These are phyloP conservation scores for Maudiozyma barnettii DNA, from an alignment of 805 yeast species.

Conservation along the genomic window DNA sequence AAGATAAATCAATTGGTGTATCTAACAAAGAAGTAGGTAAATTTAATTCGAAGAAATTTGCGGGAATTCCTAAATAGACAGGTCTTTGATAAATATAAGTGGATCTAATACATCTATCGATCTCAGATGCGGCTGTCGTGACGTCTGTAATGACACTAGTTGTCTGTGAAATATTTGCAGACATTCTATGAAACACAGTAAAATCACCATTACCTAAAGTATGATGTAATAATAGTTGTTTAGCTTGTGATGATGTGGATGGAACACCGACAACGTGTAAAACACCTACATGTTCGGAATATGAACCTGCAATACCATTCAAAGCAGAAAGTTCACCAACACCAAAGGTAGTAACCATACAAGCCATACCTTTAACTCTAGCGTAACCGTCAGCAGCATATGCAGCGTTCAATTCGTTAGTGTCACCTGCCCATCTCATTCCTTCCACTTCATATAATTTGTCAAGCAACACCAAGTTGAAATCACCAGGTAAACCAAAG, in stretches of 20 bases:
- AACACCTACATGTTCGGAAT: slow-evolving; percentile 79
- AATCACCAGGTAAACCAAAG: slow-evolving; percentile 77
- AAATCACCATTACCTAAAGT: slow-evolving; percentile 70
- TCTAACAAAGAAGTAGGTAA: slow-evolving; percentile 45
- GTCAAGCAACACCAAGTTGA: slow-evolving; percentile 60
- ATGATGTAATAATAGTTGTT: slow-evolving; percentile 56
- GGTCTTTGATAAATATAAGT: slow-evolving; percentile 62
- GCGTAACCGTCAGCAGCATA: slow-evolving; percentile 79
- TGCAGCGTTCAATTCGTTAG: slow-evolving; percentile 82
- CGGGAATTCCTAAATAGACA: slow-evolving; percentile 65
- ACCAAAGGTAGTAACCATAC: slow-evolving; percentile 74
- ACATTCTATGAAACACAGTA: slow-evolving; percentile 62
- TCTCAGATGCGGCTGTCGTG: slow-evolving; percentile 48
- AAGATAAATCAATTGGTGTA: slow-evolving; percentile 47
- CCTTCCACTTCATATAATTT: slow-evolving; percentile 63
- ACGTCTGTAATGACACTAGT: slow-evolving; percentile 49
- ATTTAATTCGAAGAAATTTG: slow-evolving; percentile 53
- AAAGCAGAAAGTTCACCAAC: slow-evolving; percentile 79
- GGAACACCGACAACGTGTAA: slow-evolving; percentile 82
- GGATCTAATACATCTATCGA: slow-evolving; percentile 56
- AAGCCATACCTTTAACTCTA: slow-evolving; percentile 63
- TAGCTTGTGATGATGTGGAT: slow-evolving; percentile 57
- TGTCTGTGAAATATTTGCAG: slow-evolving; percentile 50
- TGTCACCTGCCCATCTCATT: slow-evolving; percentile 80
- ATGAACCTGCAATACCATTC: slow-evolving; percentile 79